Conservation (phyloP, 2,329 filamentous ascomycete species). For the Clathrospora elynae region DNA sequence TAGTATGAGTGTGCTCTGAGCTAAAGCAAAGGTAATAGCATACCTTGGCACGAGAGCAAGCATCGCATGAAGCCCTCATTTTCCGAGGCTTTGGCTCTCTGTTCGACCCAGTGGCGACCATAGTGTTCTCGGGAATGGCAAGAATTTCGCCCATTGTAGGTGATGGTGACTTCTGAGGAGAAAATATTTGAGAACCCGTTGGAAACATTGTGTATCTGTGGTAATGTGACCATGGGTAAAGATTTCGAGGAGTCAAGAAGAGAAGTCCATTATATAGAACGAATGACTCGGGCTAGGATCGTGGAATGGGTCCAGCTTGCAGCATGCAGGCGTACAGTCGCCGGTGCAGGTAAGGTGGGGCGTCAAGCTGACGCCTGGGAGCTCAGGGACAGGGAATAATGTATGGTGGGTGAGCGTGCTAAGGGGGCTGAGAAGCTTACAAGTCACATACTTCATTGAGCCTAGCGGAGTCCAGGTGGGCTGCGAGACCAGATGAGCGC, state of each 20-base stretch:
- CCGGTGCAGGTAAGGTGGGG: slow-evolving; percentile 32
- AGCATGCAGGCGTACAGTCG: slow-evolving; percentile 30
- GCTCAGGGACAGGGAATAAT: slow-evolving; percentile 35
- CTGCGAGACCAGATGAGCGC: slow-evolving; percentile 33
- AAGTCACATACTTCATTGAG: slow-evolving; percentile 28
- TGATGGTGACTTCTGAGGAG: slow-evolving; percentile 29
- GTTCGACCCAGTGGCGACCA: slow-evolving; percentile 28
- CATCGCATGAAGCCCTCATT: slow-evolving; percentile 47
- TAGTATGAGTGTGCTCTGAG: slow-evolving; percentile 1
- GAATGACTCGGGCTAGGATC: slow-evolving; percentile 31
- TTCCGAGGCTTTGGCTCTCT: slow-evolving; percentile 43
- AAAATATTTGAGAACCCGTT: slow-evolving; percentile 32
- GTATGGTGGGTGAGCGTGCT: slow-evolving; percentile 34
- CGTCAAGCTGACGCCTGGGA: slow-evolving; percentile 41
- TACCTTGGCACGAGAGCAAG: slow-evolving; percentile 47
- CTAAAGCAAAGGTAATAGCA: neutral
- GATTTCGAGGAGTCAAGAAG: slow-evolving; percentile 22
- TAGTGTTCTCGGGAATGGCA: slow-evolving; percentile 22
- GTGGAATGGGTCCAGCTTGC: slow-evolving; percentile 27
- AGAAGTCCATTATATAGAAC: slow-evolving; percentile 41
- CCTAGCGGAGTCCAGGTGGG: slow-evolving; percentile 26
- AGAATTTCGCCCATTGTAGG: slow-evolving; percentile 35
- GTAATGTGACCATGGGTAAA: slow-evolving; percentile 19
- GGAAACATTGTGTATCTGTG: slow-evolving; percentile 37
- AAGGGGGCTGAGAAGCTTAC: slow-evolving; percentile 47